Evolutionary conservation across 805 yeast species (phyloP).

Genomic region (Wickerhamiella bombiphila): DNA sequence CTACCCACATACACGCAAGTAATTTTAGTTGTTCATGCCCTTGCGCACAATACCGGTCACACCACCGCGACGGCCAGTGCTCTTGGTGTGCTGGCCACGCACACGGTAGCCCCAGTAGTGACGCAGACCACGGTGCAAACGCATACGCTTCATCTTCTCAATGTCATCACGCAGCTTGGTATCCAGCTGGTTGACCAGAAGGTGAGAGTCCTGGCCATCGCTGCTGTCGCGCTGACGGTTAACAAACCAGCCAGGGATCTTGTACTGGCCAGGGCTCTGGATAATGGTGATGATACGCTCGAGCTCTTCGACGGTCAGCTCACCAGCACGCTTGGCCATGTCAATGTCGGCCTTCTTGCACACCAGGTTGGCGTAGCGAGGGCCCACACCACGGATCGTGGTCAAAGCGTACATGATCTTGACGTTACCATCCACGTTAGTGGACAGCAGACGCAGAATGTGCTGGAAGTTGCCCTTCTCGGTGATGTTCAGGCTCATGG

Average conservation of each 20-base stretch:
- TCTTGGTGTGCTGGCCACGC: conserved; percentile 99
- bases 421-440: conserved; percentile 99
- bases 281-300: conserved; percentile 99
- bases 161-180: conserved; percentile 99
- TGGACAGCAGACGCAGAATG: conserved; percentile 99
- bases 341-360: conserved; percentile 99
- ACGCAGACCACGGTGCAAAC: conserved; percentile 99
- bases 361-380: conserved; percentile 99
- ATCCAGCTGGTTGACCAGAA: conserved; percentile 97
- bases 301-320: conserved; percentile 99
- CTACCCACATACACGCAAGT: too few species aligned
- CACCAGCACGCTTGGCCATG: conserved; percentile 99
- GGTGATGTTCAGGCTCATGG: conserved; percentile 92
- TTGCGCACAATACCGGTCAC: conserved; percentile 30
- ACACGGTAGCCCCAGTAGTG: conserved; percentile 99
- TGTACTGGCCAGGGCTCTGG: conserved; percentile 99
- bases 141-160: conserved; percentile 99
- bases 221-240: conserved; percentile 98
- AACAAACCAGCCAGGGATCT: conserved; percentile 99
- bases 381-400: conserved; percentile 99
- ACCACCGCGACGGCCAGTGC: conserved; percentile 92
- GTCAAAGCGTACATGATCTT: conserved; percentile 99
- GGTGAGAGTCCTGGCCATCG: conserved; percentile 99
- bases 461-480: conserved; percentile 99
- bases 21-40: conserved; percentile 18